Evolutionary conservation across 2,329 filamentous ascomycete genomes (phyloP).

Genomic region (Penicillium palitans): DNA sequence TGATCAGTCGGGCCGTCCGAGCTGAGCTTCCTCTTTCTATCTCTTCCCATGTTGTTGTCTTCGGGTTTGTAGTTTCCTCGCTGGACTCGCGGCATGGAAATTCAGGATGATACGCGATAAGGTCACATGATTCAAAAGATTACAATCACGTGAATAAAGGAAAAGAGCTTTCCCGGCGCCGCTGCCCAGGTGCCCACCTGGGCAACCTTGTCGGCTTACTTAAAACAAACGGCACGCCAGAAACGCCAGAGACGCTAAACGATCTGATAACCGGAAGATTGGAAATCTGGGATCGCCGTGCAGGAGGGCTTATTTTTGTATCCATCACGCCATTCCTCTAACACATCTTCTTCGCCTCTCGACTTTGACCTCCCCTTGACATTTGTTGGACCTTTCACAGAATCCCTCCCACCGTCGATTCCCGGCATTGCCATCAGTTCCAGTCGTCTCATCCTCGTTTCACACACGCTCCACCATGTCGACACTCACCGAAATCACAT

Average conservation of each 20-base stretch:
- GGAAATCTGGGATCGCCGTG: conserved; percentile 23
- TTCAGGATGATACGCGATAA: conserved; percentile 20
- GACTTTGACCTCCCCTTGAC: background rate
- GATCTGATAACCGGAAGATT: conserved; percentile 36
- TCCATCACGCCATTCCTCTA: conserved; percentile 28
- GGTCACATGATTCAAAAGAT: background rate
- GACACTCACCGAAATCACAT: conserved; percentile 73
- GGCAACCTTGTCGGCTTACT: background rate
- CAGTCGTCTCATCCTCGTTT: background rate
- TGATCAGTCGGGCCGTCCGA: conserved; percentile 27
- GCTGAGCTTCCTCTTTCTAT: conserved; percentile 39
- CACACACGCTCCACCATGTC: conserved; percentile 60
- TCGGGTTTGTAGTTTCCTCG: background rate
- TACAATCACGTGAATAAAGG: accelerated
- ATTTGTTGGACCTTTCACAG: background rate
- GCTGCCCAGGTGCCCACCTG: no score
- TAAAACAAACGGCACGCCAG: background rate
- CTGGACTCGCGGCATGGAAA: background rate
- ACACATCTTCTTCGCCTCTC: conserved; percentile 10
- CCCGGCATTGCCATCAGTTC: background rate
- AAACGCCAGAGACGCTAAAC: conserved; percentile 4
- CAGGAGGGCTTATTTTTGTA: conserved; percentile 5
- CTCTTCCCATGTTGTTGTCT: conserved; percentile 22
- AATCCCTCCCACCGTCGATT: background rate
- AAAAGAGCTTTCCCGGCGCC: background rate